Evolutionary conservation across 306 rosid species (phyloP).

Genomic region (Betula pendula): DNA sequence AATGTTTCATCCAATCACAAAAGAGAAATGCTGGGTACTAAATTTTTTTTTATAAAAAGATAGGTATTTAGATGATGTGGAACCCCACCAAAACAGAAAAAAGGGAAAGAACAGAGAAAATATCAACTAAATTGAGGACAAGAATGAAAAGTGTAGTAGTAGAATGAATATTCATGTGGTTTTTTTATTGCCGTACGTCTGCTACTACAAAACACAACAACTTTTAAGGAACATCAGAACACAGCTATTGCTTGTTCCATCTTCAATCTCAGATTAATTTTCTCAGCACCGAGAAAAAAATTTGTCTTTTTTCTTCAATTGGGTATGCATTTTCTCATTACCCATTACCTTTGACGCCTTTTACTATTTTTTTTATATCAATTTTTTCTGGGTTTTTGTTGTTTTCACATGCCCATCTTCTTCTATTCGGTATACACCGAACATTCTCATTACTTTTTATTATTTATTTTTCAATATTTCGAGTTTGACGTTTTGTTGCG

Average conservation of each 20-base stretch:
- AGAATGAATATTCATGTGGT: slow-evolving; percentile 3
- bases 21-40: too few species aligned
- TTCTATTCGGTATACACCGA: neutral
- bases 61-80: too few species aligned
- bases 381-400: slow-evolving; percentile 5
- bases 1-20: too few species aligned
- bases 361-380: neutral
- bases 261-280: neutral
- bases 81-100: too few species aligned
- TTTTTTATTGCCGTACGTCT: neutral
- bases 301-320: slow-evolving; percentile 2
- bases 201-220: neutral
- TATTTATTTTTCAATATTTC: neutral
- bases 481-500: neutral
- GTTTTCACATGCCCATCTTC: slow-evolving; percentile 2
- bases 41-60: too few species aligned
- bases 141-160: neutral
- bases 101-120: neutral
- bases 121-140: neutral
- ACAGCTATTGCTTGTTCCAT: neutral
- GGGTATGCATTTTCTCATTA: slow-evolving; percentile 17
- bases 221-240: neutral
- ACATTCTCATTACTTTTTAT: neutral
- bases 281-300: neutral
- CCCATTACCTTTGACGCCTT: neutral